Evolutionary conservation across 352 stramenopile species (phyloP).

Genomic region (Pythium aristosporum): DNA sequence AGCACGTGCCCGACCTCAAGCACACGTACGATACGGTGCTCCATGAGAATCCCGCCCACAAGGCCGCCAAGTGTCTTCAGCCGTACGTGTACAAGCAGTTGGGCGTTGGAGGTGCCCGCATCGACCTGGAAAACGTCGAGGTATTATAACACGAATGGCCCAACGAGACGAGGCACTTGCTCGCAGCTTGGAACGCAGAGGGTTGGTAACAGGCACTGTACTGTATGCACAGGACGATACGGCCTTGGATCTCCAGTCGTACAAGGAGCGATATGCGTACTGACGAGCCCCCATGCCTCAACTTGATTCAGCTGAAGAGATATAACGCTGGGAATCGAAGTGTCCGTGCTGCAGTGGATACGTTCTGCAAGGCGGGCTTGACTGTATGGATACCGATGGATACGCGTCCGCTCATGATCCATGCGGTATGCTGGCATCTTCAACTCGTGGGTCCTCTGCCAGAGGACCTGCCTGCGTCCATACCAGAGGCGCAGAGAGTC

Average conservation of each 20-base stretch:
- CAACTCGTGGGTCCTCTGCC: no score
- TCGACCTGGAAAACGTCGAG: slow-evolving; percentile 62
- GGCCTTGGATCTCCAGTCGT: slow-evolving; percentile 8
- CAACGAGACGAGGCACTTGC: not conserved
- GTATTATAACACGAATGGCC: slow-evolving; percentile 23
- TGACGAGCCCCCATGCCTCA: no score
- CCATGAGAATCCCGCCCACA: slow-evolving; percentile 55
- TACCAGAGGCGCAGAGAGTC: no score
- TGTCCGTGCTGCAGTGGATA: no score
- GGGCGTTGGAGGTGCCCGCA: slow-evolving; percentile 28
- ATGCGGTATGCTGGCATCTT: no score
- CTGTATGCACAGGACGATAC: slow-evolving; percentile 7
- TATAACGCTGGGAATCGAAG: no score
- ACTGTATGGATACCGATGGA: no score
- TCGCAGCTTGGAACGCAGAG: not conserved
- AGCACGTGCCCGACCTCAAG: slow-evolving; percentile 37
- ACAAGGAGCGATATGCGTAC: slow-evolving; percentile 5
- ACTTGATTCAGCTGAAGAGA: no score
- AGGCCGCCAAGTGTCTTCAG: slow-evolving; percentile 54
- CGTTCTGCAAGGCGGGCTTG: no score
- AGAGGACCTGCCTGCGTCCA: no score
- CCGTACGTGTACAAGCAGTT: slow-evolving; percentile 46
- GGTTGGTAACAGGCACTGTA: not conserved
- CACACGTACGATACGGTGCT: slow-evolving; percentile 40
- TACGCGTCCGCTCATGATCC: no score